Percentiles rank a stretch among this genome's conserved stretches.
Evolutionary conservation across 495 filamentous ascomycete genomes (phyloP).

Genomic region (Penicillium paxilli): DNA sequence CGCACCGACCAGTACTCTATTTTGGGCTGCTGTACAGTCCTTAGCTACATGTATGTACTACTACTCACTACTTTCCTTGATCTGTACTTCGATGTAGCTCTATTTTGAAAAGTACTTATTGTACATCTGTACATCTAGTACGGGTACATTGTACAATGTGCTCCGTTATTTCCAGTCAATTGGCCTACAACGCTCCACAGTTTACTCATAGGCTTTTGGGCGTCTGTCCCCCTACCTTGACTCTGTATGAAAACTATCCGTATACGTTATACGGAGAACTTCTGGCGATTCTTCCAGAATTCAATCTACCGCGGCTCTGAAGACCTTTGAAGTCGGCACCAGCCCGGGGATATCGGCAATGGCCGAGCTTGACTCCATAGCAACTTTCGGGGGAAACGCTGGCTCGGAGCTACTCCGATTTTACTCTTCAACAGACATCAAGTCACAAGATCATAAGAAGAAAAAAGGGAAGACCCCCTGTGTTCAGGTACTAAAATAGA

Average conservation of each 20-base stretch:
- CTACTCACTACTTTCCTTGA: too few species aligned
- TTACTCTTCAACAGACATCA: neutral
- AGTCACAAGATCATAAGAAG: neutral
- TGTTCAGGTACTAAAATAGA: neutral
- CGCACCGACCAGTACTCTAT: slow-evolving; percentile 1
- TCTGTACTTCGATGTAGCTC: too few species aligned
- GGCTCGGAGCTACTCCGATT: slow-evolving; percentile 1
- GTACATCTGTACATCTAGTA: too few species aligned
- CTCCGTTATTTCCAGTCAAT: neutral
- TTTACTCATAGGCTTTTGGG: too few species aligned
- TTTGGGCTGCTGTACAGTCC: too few species aligned
- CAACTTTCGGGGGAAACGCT: neutral
- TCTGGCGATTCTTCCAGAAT: neutral
- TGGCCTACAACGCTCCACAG: neutral
- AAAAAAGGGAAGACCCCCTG: too few species aligned
- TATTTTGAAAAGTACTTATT: too few species aligned
- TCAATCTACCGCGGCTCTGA: neutral
- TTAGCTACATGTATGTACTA: too few species aligned
- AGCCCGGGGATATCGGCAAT: neutral
- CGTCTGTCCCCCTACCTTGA: too few species aligned
- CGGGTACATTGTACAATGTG: too few species aligned
- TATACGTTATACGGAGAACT: too few species aligned
- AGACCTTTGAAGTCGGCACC: neutral
- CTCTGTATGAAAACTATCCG: too few species aligned
- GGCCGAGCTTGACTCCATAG: neutral